phyloP scores from a whole-genome alignment of 306 rosid genomes.

The Glycine tomentella region DNA sequence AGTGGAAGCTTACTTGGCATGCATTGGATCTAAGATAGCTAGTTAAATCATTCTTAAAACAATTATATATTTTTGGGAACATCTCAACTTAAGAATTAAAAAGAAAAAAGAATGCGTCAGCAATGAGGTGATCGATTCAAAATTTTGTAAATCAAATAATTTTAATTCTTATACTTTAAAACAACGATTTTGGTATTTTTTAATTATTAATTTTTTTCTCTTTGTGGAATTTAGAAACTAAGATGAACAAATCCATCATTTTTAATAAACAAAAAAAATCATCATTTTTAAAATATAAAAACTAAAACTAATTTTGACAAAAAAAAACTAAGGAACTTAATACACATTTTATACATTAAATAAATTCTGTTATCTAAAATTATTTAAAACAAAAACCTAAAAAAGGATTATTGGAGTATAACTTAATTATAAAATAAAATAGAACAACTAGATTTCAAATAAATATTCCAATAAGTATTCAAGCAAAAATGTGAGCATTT shows the following conservation, averaged over 20 bases:
- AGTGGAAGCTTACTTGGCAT: background rate
- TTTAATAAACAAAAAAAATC: background rate
- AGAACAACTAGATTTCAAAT: background rate
- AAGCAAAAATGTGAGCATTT: background rate
- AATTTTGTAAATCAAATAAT: too few species aligned
- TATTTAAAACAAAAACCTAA: background rate
- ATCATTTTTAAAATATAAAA: background rate
- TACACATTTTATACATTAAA: background rate
- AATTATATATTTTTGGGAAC: background rate
- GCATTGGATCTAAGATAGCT: too few species aligned
- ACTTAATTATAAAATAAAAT: background rate
- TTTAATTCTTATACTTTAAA: too few species aligned
- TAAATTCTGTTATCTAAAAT: background rate
- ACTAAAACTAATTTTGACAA: background rate
- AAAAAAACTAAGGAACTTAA: background rate
- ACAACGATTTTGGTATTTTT: too few species aligned
- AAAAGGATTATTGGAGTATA: background rate
- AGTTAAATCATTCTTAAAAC: conserved; percentile 16
- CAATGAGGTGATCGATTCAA: too few species aligned
- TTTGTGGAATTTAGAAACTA: too few species aligned
- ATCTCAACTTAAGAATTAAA: background rate
- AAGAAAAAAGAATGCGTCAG: too few species aligned
- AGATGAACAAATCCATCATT: too few species aligned
- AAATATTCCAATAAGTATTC: background rate
- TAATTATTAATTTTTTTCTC: too few species aligned